Evolutionary conservation across 352 stramenopile genomes (phyloP).

Genomic region (Phytophthora macrochlamydospora): DNA sequence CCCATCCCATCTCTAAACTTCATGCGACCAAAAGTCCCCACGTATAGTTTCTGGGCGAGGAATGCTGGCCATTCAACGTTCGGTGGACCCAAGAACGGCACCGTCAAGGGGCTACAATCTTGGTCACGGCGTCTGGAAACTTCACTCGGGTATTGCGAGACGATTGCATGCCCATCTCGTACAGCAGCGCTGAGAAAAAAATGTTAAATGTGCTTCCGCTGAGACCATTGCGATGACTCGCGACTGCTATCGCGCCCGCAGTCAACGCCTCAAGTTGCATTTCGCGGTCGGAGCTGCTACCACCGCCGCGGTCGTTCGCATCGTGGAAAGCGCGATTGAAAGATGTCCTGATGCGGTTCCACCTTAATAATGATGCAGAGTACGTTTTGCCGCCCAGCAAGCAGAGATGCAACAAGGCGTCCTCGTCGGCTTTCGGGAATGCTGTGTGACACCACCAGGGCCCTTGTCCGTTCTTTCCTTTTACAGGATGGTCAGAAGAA

Average conservation of each 20-base stretch:
- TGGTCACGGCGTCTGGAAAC: background rate
- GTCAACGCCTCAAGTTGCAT: background rate
- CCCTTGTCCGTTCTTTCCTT: background rate
- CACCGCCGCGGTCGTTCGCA: background rate
- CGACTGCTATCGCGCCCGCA: background rate
- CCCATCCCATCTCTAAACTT: background rate
- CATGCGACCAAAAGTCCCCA: background rate
- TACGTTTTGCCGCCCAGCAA: background rate
- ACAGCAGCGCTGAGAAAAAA: conserved; percentile 1
- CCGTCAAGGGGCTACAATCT: background rate
- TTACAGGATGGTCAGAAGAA: background rate
- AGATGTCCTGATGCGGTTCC: background rate
- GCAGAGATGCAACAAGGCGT: background rate
- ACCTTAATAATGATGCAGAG: background rate
- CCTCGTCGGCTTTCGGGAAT: background rate
- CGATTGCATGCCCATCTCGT: conserved; percentile 1
- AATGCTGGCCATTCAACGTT: background rate
- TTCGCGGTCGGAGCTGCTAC: background rate
- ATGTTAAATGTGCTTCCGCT: background rate
- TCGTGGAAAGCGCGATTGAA: background rate
- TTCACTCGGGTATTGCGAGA: background rate
- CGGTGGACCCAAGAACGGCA: background rate
- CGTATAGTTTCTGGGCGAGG: background rate
- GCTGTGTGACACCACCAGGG: background rate
- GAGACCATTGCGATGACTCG: background rate